These are phyloP conservation scores for Kwoniella sp. DNA, from an alignment of 768 basidiomycete genomes.

Conservation along the genomic window DNA sequence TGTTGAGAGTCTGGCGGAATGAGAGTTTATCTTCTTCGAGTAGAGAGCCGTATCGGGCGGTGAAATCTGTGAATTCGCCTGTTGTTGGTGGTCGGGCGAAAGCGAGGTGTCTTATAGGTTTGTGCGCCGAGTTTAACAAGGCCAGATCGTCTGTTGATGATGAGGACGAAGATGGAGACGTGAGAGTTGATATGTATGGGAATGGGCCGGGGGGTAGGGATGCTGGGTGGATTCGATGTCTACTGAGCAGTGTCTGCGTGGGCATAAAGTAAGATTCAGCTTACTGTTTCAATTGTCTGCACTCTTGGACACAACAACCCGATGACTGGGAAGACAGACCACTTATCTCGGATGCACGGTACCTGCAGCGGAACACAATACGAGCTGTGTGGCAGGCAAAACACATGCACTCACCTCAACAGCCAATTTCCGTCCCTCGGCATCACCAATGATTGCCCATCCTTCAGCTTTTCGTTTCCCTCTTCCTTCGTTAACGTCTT, in stretches of 20 bases:
- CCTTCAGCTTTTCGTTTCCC: constrained; percentile 55
- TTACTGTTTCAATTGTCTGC: too few relatives aligned
- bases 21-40: constrained; percentile 81
- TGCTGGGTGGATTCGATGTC: constrained; percentile 69
- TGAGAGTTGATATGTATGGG: constrained; percentile 64
- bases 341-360: too few relatives aligned
- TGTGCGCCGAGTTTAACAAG: constrained; percentile 67
- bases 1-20: constrained; percentile 66
- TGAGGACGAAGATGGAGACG: constrained; percentile 27
- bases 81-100: constrained; percentile 53
- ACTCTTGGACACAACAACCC: too few relatives aligned
- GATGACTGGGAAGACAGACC: too few relatives aligned
- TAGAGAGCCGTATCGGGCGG: constrained; percentile 85
- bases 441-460: constrained; percentile 75
- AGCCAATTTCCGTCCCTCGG: constrained; percentile 66
- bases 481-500: neutral
- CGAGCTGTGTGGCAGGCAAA: too few relatives aligned
- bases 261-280: neutral
- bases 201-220: constrained; percentile 72
- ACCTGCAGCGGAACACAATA: too few relatives aligned
- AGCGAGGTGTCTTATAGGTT: constrained; percentile 60
- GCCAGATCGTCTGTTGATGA: constrained; percentile 57
- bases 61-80: constrained; percentile 86
- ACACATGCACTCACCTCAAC: constrained; percentile 70
- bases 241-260: constrained; percentile 66